Conservation (phyloP, 495 filamentous ascomycete species). For the Aspergillus panamensis region DNA sequence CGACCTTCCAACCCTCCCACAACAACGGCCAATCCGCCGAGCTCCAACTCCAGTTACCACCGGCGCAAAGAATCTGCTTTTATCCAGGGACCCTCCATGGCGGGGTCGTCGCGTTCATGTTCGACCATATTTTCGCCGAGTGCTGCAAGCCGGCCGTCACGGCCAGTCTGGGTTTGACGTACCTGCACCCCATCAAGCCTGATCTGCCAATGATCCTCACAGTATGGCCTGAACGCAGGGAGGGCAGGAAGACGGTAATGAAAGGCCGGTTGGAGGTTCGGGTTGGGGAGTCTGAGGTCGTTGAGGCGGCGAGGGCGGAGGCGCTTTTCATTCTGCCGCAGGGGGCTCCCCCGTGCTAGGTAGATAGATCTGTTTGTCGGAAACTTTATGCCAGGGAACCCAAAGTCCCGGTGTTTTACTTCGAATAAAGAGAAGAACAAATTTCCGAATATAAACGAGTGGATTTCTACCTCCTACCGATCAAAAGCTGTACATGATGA, state of each 20-base stretch:
- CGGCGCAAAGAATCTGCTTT: not conserved
- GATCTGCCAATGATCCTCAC: not conserved
- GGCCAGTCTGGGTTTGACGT: not conserved
- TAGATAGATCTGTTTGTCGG: not conserved
- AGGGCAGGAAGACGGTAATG: not conserved
- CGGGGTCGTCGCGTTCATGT: not conserved
- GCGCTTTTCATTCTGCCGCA: too few species aligned
- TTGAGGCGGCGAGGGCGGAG: not conserved
- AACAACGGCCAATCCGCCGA: not conserved
- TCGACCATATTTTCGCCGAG: not conserved
- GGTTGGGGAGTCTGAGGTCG: not conserved
- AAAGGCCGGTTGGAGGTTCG: not conserved
- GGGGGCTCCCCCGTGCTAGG: too few species aligned
- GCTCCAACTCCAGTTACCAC: not conserved
- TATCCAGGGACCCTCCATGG: not conserved
- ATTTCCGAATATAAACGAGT: not conserved
- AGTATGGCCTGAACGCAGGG: not conserved
- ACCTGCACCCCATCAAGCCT: not conserved
- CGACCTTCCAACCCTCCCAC: too few species aligned
- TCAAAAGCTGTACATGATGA: not conserved
- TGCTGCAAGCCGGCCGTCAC: not conserved
- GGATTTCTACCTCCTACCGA: not conserved
- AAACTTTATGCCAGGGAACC: not conserved
- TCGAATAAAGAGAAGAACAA: too few species aligned
- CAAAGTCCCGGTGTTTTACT: not conserved